Evolutionary conservation across 1,284 basidiomycete species (phyloP).

Genomic region (Ceratobasidium sp.): DNA sequence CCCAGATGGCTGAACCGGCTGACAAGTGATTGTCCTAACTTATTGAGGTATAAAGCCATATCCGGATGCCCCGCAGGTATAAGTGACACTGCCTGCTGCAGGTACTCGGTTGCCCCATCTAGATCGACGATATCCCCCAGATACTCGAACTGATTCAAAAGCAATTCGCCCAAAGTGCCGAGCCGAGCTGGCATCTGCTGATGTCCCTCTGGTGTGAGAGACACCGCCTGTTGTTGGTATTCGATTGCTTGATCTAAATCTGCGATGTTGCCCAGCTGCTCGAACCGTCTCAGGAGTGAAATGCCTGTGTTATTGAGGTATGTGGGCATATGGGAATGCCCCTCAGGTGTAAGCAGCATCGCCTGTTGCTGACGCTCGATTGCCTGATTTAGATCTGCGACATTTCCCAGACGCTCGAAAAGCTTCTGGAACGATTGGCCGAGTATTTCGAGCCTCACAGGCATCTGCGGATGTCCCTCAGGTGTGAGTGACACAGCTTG

Average conservation of each 20-base stretch:
- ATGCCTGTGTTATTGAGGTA: no score
- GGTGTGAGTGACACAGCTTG: background rate
- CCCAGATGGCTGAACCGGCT: no score
- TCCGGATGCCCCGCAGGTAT: conserved; percentile 7
- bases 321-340: no score
- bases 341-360: background rate
- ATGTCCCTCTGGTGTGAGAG: background rate
- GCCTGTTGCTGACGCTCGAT: background rate
- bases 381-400: background rate
- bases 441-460: background rate
- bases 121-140: background rate
- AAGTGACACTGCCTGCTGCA: background rate
- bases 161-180: background rate
- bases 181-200: background rate
- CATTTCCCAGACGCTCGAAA: background rate
- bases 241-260: background rate
- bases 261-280: background rate
- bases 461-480: background rate
- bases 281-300: background rate
- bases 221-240: background rate
- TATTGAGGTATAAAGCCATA: no score
- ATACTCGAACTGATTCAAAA: background rate
- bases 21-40: no score
- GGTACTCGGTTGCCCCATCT: background rate
- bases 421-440: background rate